These are phyloP conservation scores for Apium graveolens DNA, from an alignment of 129 eudicot species.

Conservation along the genomic window DNA sequence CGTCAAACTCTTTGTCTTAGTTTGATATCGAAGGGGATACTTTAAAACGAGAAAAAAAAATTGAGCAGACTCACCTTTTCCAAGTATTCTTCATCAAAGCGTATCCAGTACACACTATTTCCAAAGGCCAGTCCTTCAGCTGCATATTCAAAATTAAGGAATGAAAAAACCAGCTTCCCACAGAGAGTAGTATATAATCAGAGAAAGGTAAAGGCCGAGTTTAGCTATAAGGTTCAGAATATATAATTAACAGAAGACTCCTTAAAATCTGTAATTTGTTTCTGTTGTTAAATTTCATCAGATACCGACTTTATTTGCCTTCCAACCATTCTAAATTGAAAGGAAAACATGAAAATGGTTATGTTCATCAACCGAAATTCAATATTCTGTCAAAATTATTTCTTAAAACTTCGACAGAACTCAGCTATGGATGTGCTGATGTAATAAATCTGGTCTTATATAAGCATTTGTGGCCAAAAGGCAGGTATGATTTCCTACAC, in stretches of 20 bases:
- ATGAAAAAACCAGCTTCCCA: not conserved
- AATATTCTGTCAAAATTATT: too few species aligned
- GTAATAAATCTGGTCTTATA: not conserved
- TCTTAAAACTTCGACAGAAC: not conserved
- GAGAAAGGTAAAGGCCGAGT: not conserved
- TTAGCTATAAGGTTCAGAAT: not conserved
- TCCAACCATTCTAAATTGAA: too few species aligned
- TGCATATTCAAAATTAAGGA: slow-evolving; percentile 25
- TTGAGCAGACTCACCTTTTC: slow-evolving; percentile 52
- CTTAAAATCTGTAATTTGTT: too few species aligned
- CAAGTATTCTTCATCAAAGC: slow-evolving; percentile 77
- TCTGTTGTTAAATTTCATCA: not conserved
- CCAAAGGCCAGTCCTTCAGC: slow-evolving; percentile 85
- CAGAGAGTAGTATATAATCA: not conserved
- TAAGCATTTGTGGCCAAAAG: not conserved
- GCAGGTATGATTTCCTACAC: not conserved
- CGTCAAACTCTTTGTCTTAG: not conserved
- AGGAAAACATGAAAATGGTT: too few species aligned
- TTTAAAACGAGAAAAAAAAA: not conserved
- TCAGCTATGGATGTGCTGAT: not conserved
- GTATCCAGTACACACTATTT: slow-evolving; percentile 91
- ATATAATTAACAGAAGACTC: not conserved
- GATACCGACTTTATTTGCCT: not conserved
- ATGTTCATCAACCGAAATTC: too few species aligned
- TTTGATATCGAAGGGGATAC: not conserved